Conservation (phyloP, 805 yeast genomes). For the Saccharomyces paradoxus region DNA sequence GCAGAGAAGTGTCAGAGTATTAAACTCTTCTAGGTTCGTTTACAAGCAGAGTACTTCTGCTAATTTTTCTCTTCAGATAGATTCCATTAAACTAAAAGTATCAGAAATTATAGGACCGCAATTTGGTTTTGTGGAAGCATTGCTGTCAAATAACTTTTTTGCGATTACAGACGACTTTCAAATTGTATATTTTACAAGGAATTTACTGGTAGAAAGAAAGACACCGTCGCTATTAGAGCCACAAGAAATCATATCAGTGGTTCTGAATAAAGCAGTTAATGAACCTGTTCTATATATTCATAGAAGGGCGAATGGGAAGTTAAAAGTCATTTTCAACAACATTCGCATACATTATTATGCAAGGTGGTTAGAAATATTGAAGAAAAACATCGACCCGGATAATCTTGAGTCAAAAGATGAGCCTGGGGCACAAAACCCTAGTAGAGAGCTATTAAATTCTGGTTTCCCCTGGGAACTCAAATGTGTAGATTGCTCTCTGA, state of each 20-base stretch:
- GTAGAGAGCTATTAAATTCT: neutral
- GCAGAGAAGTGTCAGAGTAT: slow-evolving; percentile 23
- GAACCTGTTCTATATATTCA: slow-evolving; percentile 38
- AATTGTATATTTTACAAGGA: slow-evolving; percentile 11
- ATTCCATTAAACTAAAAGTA: slow-evolving; percentile 8
- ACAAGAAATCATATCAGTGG: slow-evolving; percentile 26
- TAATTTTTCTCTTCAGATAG: slow-evolving; percentile 10
- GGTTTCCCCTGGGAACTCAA: slow-evolving; percentile 17
- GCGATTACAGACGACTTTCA: slow-evolving; percentile 10
- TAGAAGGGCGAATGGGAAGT: slow-evolving; percentile 27
- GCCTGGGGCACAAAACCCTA: neutral
- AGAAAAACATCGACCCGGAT: slow-evolving; percentile 1
- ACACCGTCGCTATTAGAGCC: neutral
- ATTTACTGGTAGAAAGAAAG: slow-evolving; percentile 7
- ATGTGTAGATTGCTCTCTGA: slow-evolving; percentile 47
- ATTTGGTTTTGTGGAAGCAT: slow-evolving; percentile 16
- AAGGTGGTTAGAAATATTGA: slow-evolving; percentile 38
- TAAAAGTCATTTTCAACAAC: slow-evolving; percentile 42
- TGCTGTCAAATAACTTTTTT: slow-evolving; percentile 5
- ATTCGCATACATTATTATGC: slow-evolving; percentile 51
- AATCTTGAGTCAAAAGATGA: neutral
- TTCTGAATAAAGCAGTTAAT: slow-evolving; percentile 30
- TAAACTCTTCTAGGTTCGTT: slow-evolving; percentile 21
- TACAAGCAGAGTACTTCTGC: slow-evolving; percentile 16
- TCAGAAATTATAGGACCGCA: slow-evolving; percentile 5